phyloP scores from a whole-genome alignment of 2,329 filamentous ascomycete species.

The Fusarium sp. region DNA sequence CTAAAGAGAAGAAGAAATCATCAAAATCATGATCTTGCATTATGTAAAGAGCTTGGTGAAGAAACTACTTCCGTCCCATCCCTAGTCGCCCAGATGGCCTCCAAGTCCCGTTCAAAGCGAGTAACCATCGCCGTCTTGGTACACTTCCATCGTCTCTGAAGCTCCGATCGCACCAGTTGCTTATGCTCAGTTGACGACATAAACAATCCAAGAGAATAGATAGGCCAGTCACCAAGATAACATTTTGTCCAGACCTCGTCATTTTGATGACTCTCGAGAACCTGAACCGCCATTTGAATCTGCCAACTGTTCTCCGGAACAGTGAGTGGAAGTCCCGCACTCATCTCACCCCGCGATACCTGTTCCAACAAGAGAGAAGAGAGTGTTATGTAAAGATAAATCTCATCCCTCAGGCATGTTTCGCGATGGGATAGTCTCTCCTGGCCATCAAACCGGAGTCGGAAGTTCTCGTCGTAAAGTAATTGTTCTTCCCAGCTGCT shows the following conservation, averaged over 20 bases:
- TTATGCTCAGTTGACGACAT: not conserved
- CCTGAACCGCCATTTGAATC: not conserved
- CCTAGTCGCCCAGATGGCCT: not conserved
- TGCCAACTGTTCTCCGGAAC: not conserved
- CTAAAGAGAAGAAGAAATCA: not conserved
- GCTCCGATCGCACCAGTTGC: not conserved
- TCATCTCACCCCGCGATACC: not conserved
- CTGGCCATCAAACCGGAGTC: not conserved
- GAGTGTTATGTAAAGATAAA: not conserved
- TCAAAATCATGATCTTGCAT: not conserved
- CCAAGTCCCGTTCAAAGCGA: not conserved
- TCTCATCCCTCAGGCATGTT: not conserved
- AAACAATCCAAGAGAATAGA: not conserved
- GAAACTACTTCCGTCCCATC: not conserved
- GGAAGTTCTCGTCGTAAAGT: not conserved
- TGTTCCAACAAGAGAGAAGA: not conserved
- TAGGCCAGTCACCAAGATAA: not conserved
- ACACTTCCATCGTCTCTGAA: not conserved
- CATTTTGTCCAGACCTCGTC: not conserved
- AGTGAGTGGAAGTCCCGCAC: not conserved
- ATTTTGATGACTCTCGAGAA: not conserved
- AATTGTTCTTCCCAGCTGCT: not conserved
- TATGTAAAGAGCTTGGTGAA: not conserved
- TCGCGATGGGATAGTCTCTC: not conserved
- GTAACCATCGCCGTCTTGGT: not conserved